phyloP scores from a whole-genome alignment of 768 basidiomycete genomes.

The Suillus plorans region DNA sequence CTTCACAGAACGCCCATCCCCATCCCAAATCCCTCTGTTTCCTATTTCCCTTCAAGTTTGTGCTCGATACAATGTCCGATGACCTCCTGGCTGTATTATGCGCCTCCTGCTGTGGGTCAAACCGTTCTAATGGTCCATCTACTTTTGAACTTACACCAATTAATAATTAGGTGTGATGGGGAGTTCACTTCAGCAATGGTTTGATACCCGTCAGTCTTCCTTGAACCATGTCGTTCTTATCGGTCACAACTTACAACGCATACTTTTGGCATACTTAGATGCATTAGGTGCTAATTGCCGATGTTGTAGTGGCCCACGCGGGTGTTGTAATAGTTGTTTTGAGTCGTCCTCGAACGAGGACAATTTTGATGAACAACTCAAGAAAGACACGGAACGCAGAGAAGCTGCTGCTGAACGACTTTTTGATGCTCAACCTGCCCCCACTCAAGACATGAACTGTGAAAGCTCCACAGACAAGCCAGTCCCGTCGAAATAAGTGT shows the following conservation, averaged over 20 bases:
- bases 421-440: conserved; percentile 24
- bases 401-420: conserved; percentile 8
- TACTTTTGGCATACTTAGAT: not conserved
- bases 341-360: conserved; percentile 3
- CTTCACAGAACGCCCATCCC: not conserved
- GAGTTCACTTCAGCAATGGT: conserved; percentile 2
- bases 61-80: not conserved
- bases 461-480: not conserved
- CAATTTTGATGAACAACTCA: conserved; percentile 6
- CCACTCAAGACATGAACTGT: conserved; percentile 17
- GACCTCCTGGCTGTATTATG: not conserved
- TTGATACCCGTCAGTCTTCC: not conserved
- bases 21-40: not conserved
- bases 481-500: not conserved
- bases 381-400: conserved; percentile 6
- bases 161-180: not conserved
- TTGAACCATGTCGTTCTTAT: not conserved
- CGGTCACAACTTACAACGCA: too few species aligned
- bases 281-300: not conserved
- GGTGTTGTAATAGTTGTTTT: conserved; percentile 11
- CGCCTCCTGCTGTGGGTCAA: not conserved
- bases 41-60: not conserved
- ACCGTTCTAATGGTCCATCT: not conserved
- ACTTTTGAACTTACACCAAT: not conserved
- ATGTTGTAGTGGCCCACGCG: conserved; percentile 15